Evolutionary conservation across 2,329 filamentous ascomycete species (phyloP).

Genomic region (Emmonsiellopsis sp.): DNA sequence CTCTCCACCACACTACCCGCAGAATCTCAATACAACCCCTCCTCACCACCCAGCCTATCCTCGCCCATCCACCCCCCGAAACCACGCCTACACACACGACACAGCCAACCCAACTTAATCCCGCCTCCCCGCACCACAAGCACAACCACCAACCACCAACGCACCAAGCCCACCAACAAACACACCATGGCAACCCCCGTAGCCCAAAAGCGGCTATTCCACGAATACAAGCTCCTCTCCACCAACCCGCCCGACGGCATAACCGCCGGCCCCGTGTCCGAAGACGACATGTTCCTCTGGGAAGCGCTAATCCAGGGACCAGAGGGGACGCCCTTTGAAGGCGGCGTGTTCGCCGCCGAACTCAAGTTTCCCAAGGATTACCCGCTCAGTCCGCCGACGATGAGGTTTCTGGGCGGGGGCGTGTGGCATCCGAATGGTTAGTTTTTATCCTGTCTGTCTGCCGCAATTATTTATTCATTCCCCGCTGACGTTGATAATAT

Average conservation of each 20-base stretch:
- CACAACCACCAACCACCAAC: not conserved
- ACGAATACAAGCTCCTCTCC: slow-evolving; percentile 90
- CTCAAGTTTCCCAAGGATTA: slow-evolving; percentile 94
- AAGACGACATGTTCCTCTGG: slow-evolving; percentile 95
- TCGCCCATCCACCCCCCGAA: not conserved
- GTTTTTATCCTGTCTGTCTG: slow-evolving; percentile 13
- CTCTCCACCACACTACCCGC: no score
- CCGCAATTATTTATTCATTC: no score
- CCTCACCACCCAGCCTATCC: no score
- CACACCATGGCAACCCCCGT: slow-evolving; percentile 39
- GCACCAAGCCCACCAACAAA: not conserved
- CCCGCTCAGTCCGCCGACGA: slow-evolving; percentile 87
- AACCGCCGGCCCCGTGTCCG: slow-evolving; percentile 81
- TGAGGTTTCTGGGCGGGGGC: slow-evolving; percentile 81
- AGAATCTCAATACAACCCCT: no score
- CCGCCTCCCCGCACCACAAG: slow-evolving; percentile 7
- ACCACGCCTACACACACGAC: not conserved
- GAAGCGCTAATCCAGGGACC: slow-evolving; percentile 93
- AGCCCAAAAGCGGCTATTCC: slow-evolving; percentile 70
- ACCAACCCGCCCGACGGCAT: slow-evolving; percentile 97
- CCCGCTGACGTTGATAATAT: no score
- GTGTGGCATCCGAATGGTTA: slow-evolving; percentile 95
- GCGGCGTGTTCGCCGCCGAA: slow-evolving; percentile 89
- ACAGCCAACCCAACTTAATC: slow-evolving; percentile 5
- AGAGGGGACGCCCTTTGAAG: slow-evolving; percentile 91